Evolutionary conservation across 305 asterid species (phyloP).

Genomic region (Lippia alba): DNA sequence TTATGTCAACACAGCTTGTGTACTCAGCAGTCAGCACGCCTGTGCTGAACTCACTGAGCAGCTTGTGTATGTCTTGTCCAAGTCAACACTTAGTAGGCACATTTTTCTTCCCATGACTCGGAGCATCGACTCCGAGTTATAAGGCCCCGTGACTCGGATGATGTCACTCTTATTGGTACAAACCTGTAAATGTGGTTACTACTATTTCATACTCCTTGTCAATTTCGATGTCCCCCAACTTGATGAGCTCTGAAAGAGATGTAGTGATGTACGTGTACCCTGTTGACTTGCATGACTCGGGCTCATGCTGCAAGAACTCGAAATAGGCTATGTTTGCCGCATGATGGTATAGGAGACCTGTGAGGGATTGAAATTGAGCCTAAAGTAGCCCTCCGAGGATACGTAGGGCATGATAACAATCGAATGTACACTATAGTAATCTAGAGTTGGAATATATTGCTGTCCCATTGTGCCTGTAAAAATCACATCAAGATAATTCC

Average conservation of each 20-base stretch:
- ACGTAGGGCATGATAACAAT: slow-evolving; percentile 35
- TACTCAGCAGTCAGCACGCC: slow-evolving; percentile 44
- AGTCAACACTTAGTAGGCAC: slow-evolving; percentile 42
- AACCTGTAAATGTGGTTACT: slow-evolving; percentile 42
- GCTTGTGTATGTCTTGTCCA: slow-evolving; percentile 42
- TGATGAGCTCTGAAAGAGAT: slow-evolving; percentile 13
- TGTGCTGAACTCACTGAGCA: slow-evolving; percentile 36
- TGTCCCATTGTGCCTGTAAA: slow-evolving; percentile 50
- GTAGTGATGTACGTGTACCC: too few relatives aligned
- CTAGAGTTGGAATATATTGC: slow-evolving; percentile 44
- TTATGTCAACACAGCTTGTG: slow-evolving; percentile 41
- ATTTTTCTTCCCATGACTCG: slow-evolving; percentile 39
- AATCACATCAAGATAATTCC: slow-evolving; percentile 39
- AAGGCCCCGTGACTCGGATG: slow-evolving; percentile 43
- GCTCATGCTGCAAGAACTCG: slow-evolving; percentile 39
- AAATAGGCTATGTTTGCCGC: slow-evolving; percentile 53
- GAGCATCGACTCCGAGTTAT: slow-evolving; percentile 46
- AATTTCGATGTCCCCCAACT: slow-evolving; percentile 35
- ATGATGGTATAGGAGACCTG: slow-evolving; percentile 46
- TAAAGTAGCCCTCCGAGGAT: slow-evolving; percentile 42
- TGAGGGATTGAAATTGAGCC: slow-evolving; percentile 40
- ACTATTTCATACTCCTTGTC: slow-evolving; percentile 45
- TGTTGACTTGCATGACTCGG: neutral
- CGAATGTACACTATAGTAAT: slow-evolving; percentile 44
- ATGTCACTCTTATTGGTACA: slow-evolving; percentile 43